phyloP scores from a whole-genome alignment of 2,329 filamentous ascomycete genomes.

The Chalaropsis ovoidea region DNA sequence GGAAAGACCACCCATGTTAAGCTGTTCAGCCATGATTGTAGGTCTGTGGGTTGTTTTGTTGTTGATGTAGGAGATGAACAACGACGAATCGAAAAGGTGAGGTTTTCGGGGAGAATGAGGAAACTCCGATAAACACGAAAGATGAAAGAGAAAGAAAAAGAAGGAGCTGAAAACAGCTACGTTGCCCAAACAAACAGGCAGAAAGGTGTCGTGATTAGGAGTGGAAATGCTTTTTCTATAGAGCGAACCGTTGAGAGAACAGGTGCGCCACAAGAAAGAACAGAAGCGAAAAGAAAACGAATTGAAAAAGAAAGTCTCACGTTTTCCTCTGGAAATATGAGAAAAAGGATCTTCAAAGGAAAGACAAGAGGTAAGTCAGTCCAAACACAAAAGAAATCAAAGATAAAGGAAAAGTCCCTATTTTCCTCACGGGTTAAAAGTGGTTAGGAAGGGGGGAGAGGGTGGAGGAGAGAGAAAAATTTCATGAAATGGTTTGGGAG shows the following conservation, averaged over 20 bases:
- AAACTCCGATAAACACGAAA: constrained; percentile 6
- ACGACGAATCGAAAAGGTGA: not conserved
- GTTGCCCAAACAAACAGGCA: not conserved
- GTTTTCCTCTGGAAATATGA: constrained; percentile 40
- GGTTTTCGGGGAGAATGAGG: not conserved
- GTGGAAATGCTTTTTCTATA: constrained; percentile 14
- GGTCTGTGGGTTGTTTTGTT: constrained; percentile 4
- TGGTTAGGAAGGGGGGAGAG: constrained; percentile 28
- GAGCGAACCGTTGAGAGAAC: constrained; percentile 20
- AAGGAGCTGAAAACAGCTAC: not conserved
- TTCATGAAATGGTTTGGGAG: constrained; percentile 23
- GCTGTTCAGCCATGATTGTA: constrained; percentile 64
- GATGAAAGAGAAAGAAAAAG: constrained; percentile 11
- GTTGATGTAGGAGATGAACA: constrained; percentile 9
- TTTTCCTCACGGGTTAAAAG: constrained; percentile 27
- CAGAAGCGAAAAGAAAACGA: constrained; percentile 30
- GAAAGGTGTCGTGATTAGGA: constrained; percentile 5
- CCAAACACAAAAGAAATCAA: constrained; percentile 23
- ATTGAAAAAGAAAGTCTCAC: constrained; percentile 36
- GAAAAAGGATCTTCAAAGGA: constrained; percentile 31
- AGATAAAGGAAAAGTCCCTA: constrained; percentile 23
- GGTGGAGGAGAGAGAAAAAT: constrained; percentile 30
- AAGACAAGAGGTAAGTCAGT: constrained; percentile 27
- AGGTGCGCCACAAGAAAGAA: constrained; percentile 21
- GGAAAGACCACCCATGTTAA: constrained; percentile 66